A percentile compares a stretch with the other conserved stretches of the same genome.
Evolutionary conservation across 306 rosid genomes (phyloP).

Genomic region (Arachis hypogaea): DNA sequence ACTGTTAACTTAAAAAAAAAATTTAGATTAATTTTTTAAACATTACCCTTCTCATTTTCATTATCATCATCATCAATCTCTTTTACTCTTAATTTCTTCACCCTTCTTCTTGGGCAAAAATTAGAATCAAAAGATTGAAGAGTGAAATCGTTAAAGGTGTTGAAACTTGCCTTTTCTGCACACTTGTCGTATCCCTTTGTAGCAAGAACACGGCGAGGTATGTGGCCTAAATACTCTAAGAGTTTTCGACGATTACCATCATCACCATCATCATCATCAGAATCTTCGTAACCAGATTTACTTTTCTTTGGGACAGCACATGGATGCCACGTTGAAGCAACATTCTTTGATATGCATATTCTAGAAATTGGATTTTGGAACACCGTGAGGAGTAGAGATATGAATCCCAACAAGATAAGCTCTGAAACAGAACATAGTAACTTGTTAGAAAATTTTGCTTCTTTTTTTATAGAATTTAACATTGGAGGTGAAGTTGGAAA

Average conservation of each 20-base stretch:
- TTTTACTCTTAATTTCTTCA: no score
- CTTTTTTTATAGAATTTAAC: background rate
- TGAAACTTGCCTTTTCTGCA: constrained; percentile 25
- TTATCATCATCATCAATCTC: no score
- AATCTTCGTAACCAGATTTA: background rate
- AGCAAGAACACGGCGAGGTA: constrained; percentile 44
- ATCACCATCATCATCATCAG: constrained; percentile 5
- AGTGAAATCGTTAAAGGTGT: background rate
- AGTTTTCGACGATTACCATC: constrained; percentile 33
- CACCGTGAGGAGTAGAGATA: constrained; percentile 45
- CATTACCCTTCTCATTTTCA: no score
- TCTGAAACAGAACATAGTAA: constrained; percentile 35
- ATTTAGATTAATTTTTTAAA: no score
- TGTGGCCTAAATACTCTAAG: constrained; percentile 19
- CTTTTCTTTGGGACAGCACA: constrained; percentile 20
- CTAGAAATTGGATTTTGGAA: constrained; percentile 42
- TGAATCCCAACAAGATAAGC: constrained; percentile 45
- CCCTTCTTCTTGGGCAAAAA: no score
- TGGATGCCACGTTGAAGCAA: constrained; percentile 45
- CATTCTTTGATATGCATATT: constrained; percentile 22
- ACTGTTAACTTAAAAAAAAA: no score
- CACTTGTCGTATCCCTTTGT: constrained; percentile 48
- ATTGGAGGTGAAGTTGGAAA: background rate
- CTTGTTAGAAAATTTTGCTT: background rate
- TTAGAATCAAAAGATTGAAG: background rate